Conservation (phyloP, 805 yeast species). For the Crinitomyces ghanaensis region DNA sequence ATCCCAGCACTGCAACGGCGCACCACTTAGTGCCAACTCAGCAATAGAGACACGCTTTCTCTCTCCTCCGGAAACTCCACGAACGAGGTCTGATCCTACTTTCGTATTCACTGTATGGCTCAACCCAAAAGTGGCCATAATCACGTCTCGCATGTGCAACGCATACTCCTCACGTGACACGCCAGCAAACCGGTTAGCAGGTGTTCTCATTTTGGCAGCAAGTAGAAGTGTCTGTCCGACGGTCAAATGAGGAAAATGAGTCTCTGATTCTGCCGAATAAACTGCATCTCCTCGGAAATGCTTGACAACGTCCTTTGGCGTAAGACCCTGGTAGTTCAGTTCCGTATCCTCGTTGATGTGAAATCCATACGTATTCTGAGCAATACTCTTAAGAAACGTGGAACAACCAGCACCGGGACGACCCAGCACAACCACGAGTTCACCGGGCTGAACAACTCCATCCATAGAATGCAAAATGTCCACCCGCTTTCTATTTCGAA, state of each 20-base stretch:
- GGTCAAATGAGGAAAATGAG: slow-evolving; percentile 50
- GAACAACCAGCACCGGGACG: slow-evolving; percentile 72
- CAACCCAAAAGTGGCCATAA: slow-evolving; percentile 36
- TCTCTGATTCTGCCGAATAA: slow-evolving; percentile 53
- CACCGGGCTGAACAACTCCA: slow-evolving; percentile 50
- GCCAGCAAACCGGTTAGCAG: slow-evolving; percentile 43
- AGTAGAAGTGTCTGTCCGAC: slow-evolving; percentile 50
- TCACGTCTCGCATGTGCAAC: slow-evolving; percentile 37
- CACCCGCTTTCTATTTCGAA: slow-evolving; percentile 30
- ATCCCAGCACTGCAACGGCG: slow-evolving; percentile 49
- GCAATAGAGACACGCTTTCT: slow-evolving; percentile 45
- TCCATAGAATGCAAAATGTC: slow-evolving; percentile 37
- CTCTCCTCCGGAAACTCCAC: slow-evolving; percentile 53
- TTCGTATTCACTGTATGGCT: slow-evolving; percentile 32
- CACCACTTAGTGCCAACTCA: slow-evolving; percentile 36
- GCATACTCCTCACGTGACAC: slow-evolving; percentile 40
- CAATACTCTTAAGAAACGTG: slow-evolving; percentile 45
- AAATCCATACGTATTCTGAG: slow-evolving; percentile 45
- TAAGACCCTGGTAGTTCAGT: slow-evolving; percentile 36
- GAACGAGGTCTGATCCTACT: slow-evolving; percentile 36
- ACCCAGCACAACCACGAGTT: slow-evolving; percentile 61
- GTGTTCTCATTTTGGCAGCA: slow-evolving; percentile 46
- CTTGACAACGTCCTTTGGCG: slow-evolving; percentile 34
- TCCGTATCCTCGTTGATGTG: slow-evolving; percentile 33
- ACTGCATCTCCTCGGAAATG: slow-evolving; percentile 52